phyloP scores from a whole-genome alignment of 441 rosid genomes.

The Francoa sonchifolia region DNA sequence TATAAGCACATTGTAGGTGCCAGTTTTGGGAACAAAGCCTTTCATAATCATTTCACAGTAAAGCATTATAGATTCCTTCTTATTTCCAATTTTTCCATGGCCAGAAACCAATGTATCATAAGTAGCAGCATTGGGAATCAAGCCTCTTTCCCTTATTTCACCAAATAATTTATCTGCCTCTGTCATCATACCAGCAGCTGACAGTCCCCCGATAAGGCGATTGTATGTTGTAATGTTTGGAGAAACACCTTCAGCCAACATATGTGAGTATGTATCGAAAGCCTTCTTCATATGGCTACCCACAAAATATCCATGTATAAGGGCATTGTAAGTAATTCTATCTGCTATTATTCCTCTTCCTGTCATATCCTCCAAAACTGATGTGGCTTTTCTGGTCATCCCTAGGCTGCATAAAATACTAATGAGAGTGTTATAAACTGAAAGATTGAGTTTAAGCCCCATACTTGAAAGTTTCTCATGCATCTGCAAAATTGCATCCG shows the following conservation, averaged over 20 bases:
- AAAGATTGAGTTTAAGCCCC: conserved; percentile 48
- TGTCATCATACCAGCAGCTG: conserved; percentile 31
- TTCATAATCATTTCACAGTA: conserved; percentile 70
- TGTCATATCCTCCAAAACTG: conserved; percentile 45
- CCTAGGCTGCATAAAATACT: conserved; percentile 57
- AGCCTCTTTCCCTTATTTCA: conserved; percentile 52
- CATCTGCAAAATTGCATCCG: conserved; percentile 34
- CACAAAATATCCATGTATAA: conserved; percentile 55
- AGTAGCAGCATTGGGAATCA: conserved; percentile 47
- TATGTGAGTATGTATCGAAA: conserved; percentile 30
- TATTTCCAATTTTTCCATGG: conserved; percentile 59
- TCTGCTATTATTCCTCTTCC: conserved; percentile 39
- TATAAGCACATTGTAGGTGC: conserved; percentile 76
- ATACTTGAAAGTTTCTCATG: conserved; percentile 43
- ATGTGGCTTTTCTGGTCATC: conserved; percentile 64
- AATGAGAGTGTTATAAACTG: conserved; percentile 57
- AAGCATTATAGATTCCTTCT: conserved; percentile 44
- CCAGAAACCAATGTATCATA: conserved; percentile 62
- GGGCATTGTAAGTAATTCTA: conserved; percentile 57
- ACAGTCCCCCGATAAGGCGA: conserved; percentile 51
- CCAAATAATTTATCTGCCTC: conserved; percentile 39
- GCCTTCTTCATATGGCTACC: conserved; percentile 47
- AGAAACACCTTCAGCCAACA: conserved; percentile 43
- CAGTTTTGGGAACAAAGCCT: conserved; percentile 65
- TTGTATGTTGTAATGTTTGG: conserved; percentile 61